Evolutionary conservation across 2,329 filamentous ascomycete species (phyloP).

Genomic region (Lachnellula arida): DNA sequence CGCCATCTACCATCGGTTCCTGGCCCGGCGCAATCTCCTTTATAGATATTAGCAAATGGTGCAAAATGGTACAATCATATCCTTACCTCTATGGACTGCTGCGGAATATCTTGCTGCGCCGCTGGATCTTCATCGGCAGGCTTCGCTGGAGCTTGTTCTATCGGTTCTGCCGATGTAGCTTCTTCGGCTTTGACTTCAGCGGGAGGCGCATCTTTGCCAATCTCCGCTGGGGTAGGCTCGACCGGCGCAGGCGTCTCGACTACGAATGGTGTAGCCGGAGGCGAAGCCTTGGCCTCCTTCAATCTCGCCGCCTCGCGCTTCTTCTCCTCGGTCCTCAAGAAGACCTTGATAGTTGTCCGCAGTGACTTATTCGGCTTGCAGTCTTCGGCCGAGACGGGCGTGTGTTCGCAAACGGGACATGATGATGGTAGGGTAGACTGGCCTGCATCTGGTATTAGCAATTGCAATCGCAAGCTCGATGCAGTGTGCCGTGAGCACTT

Average conservation of each 20-base stretch:
- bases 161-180: conserved; percentile 5
- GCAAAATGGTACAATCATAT: background rate
- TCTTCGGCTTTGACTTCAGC: conserved; percentile 12
- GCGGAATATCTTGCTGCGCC: conserved; percentile 33
- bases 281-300: conserved; percentile 36
- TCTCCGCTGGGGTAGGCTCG: background rate
- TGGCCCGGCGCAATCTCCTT: conserved; percentile 33
- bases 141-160: conserved; percentile 6
- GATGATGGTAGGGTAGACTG: conserved; percentile 70
- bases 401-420: conserved; percentile 92
- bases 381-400: conserved; percentile 77
- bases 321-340: conserved; percentile 85
- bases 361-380: conserved; percentile 87
- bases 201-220: background rate
- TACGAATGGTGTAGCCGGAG: conserved; percentile 30
- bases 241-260: conserved; percentile 7
- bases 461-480: background rate
- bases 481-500: conserved; percentile 21
- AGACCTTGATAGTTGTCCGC: conserved; percentile 88
- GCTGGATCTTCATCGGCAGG: conserved; percentile 9
- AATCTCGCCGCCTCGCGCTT: conserved; percentile 65
- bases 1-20: conserved; percentile 24
- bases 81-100: conserved; percentile 36
- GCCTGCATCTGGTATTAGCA: conserved; percentile 44
- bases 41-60: conserved; percentile 13